These are phyloP conservation scores for Kurtzmaniella cleridarum DNA, from an alignment of 805 yeast genomes.

Conservation along the genomic window DNA sequence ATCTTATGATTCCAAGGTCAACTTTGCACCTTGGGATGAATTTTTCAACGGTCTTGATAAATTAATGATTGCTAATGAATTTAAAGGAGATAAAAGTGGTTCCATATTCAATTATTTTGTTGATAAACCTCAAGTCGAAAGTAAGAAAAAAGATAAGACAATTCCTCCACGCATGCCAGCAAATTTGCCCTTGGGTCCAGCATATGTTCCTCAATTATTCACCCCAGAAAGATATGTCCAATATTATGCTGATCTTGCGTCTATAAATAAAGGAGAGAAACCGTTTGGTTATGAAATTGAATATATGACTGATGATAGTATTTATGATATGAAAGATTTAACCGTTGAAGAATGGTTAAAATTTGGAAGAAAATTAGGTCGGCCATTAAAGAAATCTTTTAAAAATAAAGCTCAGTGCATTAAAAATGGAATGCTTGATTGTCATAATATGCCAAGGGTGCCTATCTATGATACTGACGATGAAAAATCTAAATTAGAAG, in stretches of 20 bases:
- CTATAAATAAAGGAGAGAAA: slow-evolving; percentile 39
- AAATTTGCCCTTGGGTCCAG: slow-evolving; percentile 63
- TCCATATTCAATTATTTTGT: slow-evolving; percentile 2
- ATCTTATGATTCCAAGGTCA: slow-evolving; percentile 3
- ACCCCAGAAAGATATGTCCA: slow-evolving; percentile 71
- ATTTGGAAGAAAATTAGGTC: slow-evolving; percentile 49
- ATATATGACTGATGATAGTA: slow-evolving; percentile 59
- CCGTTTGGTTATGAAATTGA: slow-evolving; percentile 58
- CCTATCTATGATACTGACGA: slow-evolving; percentile 2
- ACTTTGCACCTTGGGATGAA: slow-evolving; percentile 49
- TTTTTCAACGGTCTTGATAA: slow-evolving; percentile 49
- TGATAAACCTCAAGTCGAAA: background rate
- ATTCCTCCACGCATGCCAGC: slow-evolving; percentile 58
- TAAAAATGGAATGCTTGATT: slow-evolving; percentile 7
- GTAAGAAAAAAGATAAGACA: slow-evolving; percentile 47
- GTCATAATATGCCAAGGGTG: slow-evolving; percentile 4
- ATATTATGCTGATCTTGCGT: slow-evolving; percentile 60
- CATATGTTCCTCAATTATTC: slow-evolving; percentile 62
- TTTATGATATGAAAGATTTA: slow-evolving; percentile 49
- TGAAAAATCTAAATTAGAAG: slow-evolving; percentile 19
- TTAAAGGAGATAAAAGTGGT: slow-evolving; percentile 15
- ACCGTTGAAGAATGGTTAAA: slow-evolving; percentile 60
- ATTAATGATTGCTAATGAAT: slow-evolving; percentile 21
- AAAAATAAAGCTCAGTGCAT: slow-evolving; percentile 5
- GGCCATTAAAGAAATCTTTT: slow-evolving; percentile 23